Percentiles rank a stretch among this genome's conserved stretches.
These are phyloP conservation scores for Pseudogymnoascus sp. DNA, from an alignment of 2,329 filamentous ascomycete genomes.

Conservation along the genomic window DNA sequence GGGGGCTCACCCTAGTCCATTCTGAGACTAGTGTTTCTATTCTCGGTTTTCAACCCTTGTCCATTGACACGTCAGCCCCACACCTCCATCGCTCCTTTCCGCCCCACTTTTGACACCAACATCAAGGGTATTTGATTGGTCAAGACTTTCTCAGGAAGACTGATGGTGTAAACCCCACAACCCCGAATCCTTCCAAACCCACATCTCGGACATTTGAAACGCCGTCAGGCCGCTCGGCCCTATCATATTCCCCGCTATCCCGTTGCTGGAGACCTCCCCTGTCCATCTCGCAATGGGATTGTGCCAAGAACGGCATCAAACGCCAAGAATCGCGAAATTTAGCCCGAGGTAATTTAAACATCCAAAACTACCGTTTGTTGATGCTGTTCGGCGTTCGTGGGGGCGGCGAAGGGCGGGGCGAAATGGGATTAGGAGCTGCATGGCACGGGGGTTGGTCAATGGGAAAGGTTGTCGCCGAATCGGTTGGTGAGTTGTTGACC, in stretches of 20 bases:
- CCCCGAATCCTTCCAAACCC: background rate
- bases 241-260: background rate
- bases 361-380: background rate
- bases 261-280: background rate
- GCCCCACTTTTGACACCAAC: background rate
- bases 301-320: background rate
- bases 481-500: background rate
- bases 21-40: background rate
- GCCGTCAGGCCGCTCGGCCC: background rate
- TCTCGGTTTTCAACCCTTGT: background rate
- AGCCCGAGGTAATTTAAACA: background rate
- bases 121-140: background rate
- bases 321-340: background rate
- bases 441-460: background rate
- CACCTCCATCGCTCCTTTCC: background rate
- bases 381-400: background rate
- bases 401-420: background rate
- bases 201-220: constrained; percentile 1
- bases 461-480: background rate
- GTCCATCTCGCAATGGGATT: background rate
- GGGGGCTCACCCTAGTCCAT: background rate
- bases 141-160: background rate
- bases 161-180: background rate
- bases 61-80: background rate
- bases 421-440: background rate